Conservation (phyloP, 1,139 yeast genomes). For the Suhomyces chickasaworum region DNA sequence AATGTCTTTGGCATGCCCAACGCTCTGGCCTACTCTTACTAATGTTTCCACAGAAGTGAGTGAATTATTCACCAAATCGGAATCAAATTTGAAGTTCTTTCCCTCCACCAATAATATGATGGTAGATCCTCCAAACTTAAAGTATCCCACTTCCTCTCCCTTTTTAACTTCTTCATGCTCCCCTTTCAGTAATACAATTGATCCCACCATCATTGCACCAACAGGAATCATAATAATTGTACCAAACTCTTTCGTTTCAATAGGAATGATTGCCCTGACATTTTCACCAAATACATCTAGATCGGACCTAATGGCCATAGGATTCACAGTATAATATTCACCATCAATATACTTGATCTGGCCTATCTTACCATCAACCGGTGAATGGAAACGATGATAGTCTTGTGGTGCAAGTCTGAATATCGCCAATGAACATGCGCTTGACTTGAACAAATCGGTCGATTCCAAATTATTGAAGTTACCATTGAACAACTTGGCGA, state of each 20-base stretch:
- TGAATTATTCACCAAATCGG: conserved; percentile 73
- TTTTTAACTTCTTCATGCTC: conserved; percentile 60
- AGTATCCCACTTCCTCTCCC: conserved; percentile 89
- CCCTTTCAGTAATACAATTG: conserved; percentile 71
- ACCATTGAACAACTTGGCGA: conserved; percentile 63
- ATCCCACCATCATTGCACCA: conserved; percentile 99
- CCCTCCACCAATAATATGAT: conserved; percentile 57
- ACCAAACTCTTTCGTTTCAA: conserved; percentile 75
- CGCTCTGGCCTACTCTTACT: conserved; percentile 86
- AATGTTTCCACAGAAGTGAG: conserved; percentile 73
- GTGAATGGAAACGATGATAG: conserved; percentile 90
- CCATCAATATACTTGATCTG: conserved; percentile 74
- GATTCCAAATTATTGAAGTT: conserved; percentile 53
- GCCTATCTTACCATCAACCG: conserved; percentile 74
- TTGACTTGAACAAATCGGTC: conserved; percentile 38
- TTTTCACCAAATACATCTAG: conserved; percentile 94
- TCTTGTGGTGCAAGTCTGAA: conserved; percentile 96
- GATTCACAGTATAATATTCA: conserved; percentile 93
- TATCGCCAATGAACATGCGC: conserved; percentile 65
- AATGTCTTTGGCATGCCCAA: conserved; percentile 68
- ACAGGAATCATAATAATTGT: conserved; percentile 76
- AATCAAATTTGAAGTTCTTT: conserved; percentile 56
- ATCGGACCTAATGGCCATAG: conserved; percentile 90
- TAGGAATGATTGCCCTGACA: conserved; percentile 73
- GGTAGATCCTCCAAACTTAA: conserved; percentile 96